Evolutionary conservation across 2,329 filamentous ascomycete species (phyloP).

Genomic region (Knufia petricola): DNA sequence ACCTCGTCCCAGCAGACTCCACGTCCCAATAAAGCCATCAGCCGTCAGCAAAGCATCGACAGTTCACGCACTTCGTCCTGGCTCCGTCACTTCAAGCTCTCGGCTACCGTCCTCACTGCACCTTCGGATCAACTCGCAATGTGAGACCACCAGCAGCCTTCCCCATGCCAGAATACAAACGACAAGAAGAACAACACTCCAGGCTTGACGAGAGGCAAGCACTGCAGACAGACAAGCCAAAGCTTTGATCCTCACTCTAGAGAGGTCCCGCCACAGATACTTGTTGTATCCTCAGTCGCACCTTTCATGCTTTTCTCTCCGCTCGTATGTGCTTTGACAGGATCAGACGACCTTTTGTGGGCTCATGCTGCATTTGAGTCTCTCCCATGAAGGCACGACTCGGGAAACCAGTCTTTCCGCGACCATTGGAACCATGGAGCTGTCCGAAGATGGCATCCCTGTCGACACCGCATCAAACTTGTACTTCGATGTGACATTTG

Average conservation of each 20-base stretch:
- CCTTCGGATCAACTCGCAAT: constrained; percentile 9
- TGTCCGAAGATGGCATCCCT: constrained; percentile 7
- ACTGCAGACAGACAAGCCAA: constrained; percentile 65
- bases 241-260: constrained; percentile 88
- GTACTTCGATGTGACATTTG: not conserved
- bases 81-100: constrained; percentile 19
- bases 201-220: constrained; percentile 23
- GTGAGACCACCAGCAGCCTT: constrained; percentile 1
- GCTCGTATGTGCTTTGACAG: constrained; percentile 1
- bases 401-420: constrained; percentile 9
- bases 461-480: constrained; percentile 6
- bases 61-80: constrained; percentile 3
- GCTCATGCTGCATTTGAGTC: constrained; percentile 9
- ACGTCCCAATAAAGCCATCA: constrained; percentile 13
- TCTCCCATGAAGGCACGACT: constrained; percentile 10
- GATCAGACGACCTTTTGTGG: constrained; percentile 8
- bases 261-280: constrained; percentile 61
- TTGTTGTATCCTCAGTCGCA: constrained; percentile 17
- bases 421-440: constrained; percentile 18
- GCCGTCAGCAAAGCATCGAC: constrained; percentile 5
- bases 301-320: constrained; percentile 9
- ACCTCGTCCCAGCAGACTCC: constrained; percentile 13
- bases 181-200: constrained; percentile 11
- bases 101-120: constrained; percentile 16
- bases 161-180: constrained; percentile 9